A percentile compares a stretch with the other conserved stretches of the same genome.
Evolutionary conservation across 305 asterid species (phyloP).

Genomic region (Caryopteris hybrid): DNA sequence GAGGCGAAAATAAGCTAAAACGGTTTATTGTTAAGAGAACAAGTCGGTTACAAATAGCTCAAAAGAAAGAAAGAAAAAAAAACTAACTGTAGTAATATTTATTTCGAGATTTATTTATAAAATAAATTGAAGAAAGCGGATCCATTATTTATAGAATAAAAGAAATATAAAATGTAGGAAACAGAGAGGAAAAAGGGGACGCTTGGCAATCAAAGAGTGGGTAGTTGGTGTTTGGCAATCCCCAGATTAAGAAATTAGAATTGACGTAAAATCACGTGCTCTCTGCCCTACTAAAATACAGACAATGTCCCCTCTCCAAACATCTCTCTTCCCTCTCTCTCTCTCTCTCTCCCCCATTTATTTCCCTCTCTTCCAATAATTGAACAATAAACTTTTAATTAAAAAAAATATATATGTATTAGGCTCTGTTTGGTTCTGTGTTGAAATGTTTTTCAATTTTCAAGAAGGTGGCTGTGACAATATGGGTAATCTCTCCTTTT

Average conservation of each 20-base stretch:
- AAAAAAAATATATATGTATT: neutral
- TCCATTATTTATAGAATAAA: neutral
- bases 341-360: no score
- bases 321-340: no score
- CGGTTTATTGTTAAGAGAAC: no score
- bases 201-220: constrained; percentile 10
- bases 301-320: no score
- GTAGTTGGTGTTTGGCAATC: constrained; percentile 32
- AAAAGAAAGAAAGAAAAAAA: no score
- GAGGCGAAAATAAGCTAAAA: no score
- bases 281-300: constrained; percentile 13
- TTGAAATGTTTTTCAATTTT: neutral
- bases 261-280: constrained; percentile 34
- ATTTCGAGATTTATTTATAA: no score
- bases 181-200: neutral
- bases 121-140: no score
- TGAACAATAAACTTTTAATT: no score
- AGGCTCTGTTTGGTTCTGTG: neutral
- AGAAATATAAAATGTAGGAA: neutral
- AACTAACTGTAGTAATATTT: no score
- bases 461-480: constrained; percentile 16
- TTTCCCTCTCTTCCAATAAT: no score
- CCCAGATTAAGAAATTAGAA: constrained; percentile 28
- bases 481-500: constrained; percentile 23
- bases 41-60: no score